Percentiles rank a stretch among this genome's conserved stretches.
These are phyloP conservation scores for Drosera spatulata DNA, from an alignment of 179 eudicot species.

Conservation along the genomic window DNA sequence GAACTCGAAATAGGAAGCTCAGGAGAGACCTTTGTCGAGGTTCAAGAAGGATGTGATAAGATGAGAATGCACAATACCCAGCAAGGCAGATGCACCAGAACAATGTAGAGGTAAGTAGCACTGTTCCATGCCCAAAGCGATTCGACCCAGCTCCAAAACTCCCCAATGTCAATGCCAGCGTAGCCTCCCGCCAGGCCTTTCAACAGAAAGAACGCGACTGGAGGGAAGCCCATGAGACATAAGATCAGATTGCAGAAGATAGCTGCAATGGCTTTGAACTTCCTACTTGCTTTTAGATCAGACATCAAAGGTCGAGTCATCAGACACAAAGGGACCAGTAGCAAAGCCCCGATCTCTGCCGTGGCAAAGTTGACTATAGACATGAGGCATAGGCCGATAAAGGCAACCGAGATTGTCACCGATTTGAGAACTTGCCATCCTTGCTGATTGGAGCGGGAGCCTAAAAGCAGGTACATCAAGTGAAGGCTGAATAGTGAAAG, in stretches of 20 bases:
- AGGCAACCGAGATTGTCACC: conserved; percentile 60
- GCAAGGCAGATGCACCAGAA: conserved; percentile 88
- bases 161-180: conserved; percentile 27
- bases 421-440: conserved; percentile 80
- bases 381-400: conserved; percentile 82
- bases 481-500: conserved; percentile 50
- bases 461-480: conserved; percentile 20
- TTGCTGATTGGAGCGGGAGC: conserved; percentile 30
- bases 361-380: conserved; percentile 87
- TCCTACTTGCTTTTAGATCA: conserved; percentile 17
- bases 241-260: conserved; percentile 37
- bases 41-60: conserved; percentile 27
- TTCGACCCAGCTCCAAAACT: conserved; percentile 86
- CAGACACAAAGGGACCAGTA: conserved; percentile 76
- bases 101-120: conserved; percentile 64
- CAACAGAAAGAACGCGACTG: conserved; percentile 35
- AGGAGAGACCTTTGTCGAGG: too few relatives aligned
- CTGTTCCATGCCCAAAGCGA: conserved; percentile 86
- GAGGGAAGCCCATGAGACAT: conserved; percentile 51
- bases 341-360: conserved; percentile 77
- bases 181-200: conserved; percentile 50
- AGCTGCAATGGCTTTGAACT: conserved; percentile 22
- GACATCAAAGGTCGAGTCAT: conserved; percentile 53
- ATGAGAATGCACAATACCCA: conserved; percentile 71
- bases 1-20: background rate